Base-by-base conservation (phyloP, 805 yeast species). In the Suhomyces kilbournensis region DNA sequence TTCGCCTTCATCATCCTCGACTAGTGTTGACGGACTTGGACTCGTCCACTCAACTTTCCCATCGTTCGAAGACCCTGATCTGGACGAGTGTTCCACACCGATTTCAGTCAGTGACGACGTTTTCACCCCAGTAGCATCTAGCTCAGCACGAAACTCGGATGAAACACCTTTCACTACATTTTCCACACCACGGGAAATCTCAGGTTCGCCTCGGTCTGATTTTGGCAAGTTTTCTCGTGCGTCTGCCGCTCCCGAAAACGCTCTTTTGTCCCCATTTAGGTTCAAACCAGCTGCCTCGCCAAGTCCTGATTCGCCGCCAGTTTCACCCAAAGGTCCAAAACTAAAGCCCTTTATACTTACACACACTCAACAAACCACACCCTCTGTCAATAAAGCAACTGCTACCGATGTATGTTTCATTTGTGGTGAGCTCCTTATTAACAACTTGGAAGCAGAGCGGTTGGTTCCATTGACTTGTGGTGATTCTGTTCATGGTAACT, bases 401-500 rank as follows among this genome's bases (percentile, higher is more conserved):
- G 22, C 48, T 7, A 47, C 25, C 14, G 53, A 50, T 17, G 30
- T 22, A 12, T 83, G 83, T 54, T 75, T 76, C 49, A 70, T 84
- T 14, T 85, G 90, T 61, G 76, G 76, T 6, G 83, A 84, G 48
- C 70, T 75, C 2, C 63, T 83, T 4, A 71, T 73, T 15, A 72
- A 76, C 26, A 78, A 77, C 46, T 67, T 79, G 25, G 65, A 65
- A 17, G 70, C 75, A 9, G 85, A 77, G 57, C 72, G 69, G 44
- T 64, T 82, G 1, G 65, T 84, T 12, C 77, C 75, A 51, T 67
- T 84, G 30, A 64, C 64, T 39, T 85, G 90, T 66, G 79, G 77
- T 1, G 88, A 84, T 61, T 64, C 70, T 44, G 70, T 77, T 39
- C 90, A 85, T 61, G 84, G 81, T 48, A 81, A 82, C 51, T 85